These are phyloP conservation scores for Posidonia australis DNA, from an alignment of 106 monocot species.

Conservation along the genomic window DNA sequence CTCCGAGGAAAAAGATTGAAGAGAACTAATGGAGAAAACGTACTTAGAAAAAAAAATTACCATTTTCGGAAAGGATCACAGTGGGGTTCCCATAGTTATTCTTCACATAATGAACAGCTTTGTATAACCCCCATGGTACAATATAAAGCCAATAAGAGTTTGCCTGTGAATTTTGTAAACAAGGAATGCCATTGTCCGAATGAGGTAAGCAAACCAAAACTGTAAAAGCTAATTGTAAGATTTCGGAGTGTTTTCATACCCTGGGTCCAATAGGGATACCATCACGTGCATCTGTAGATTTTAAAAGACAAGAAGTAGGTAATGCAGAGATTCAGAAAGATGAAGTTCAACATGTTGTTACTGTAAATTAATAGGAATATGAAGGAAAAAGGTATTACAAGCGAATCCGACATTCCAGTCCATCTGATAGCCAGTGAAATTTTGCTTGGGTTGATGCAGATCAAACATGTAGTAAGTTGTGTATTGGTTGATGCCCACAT, in stretches of 20 bases:
- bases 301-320: background rate
- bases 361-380: background rate
- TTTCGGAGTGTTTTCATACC: constrained; percentile 19
- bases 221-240: background rate
- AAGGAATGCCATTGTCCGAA: background rate
- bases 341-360: too few relatives aligned
- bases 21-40: background rate
- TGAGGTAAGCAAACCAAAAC: background rate
- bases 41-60: constrained; percentile 12
- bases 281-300: constrained; percentile 52
- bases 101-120: constrained; percentile 76
- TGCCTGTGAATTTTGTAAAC: constrained; percentile 37
- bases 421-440: constrained; percentile 36
- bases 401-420: constrained; percentile 81
- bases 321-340: background rate
- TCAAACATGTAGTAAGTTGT: constrained; percentile 83
- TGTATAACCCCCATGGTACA: constrained; percentile 96
- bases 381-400: constrained; percentile 37
- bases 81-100: constrained; percentile 65
- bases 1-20: too few relatives aligned
- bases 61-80: constrained; percentile 83
- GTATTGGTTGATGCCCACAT: constrained; percentile 84
- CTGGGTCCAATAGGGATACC: constrained; percentile 78
- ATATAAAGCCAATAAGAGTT: constrained; percentile 88
- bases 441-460: constrained; percentile 25